phyloP scores from a whole-genome alignment of 805 yeast species.

The Candida tibetensis region DNA sequence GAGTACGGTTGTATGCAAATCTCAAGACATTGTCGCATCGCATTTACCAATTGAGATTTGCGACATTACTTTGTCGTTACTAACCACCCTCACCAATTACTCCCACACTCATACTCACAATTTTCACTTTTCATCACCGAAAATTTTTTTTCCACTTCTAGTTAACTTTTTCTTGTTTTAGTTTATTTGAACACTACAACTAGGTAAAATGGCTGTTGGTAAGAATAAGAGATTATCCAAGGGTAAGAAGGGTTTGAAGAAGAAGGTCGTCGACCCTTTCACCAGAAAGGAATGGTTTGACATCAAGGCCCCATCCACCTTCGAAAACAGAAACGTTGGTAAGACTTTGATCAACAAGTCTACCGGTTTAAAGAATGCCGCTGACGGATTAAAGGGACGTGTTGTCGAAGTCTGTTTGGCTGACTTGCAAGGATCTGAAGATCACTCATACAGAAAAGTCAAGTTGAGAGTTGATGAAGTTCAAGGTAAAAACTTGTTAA shows the following conservation, averaged over 20 bases:
- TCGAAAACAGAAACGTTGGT: conserved; percentile 98
- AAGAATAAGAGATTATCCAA: conserved; percentile 85
- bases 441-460: conserved; percentile 96
- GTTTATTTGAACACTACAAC: neutral
- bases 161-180: neutral
- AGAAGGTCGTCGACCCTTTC: conserved; percentile 99
- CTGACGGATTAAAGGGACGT: conserved; percentile 98
- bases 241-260: conserved; percentile 97
- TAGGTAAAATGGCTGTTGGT: conserved; percentile 60
- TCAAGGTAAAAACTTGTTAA: conserved; percentile 96
- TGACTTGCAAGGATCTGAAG: conserved; percentile 98
- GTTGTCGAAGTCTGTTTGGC: conserved; percentile 94
- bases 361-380: conserved; percentile 97
- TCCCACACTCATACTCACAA: too few relatives aligned
- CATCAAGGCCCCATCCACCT: conserved; percentile 98
- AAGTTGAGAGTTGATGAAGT: conserved; percentile 98
- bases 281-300: conserved; percentile 99
- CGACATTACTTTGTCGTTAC: too few relatives aligned
- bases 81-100: too few relatives aligned
- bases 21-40: too few relatives aligned
- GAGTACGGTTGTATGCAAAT: too few relatives aligned
- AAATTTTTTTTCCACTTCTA: neutral
- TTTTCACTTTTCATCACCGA: neutral
- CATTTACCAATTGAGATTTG: too few relatives aligned
- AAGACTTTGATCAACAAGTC: conserved; percentile 98